A percentile compares a stretch with the other conserved stretches of the same genome.
phyloP scores from a whole-genome alignment of 139 green algal species.

The Closterium sp. region DNA sequence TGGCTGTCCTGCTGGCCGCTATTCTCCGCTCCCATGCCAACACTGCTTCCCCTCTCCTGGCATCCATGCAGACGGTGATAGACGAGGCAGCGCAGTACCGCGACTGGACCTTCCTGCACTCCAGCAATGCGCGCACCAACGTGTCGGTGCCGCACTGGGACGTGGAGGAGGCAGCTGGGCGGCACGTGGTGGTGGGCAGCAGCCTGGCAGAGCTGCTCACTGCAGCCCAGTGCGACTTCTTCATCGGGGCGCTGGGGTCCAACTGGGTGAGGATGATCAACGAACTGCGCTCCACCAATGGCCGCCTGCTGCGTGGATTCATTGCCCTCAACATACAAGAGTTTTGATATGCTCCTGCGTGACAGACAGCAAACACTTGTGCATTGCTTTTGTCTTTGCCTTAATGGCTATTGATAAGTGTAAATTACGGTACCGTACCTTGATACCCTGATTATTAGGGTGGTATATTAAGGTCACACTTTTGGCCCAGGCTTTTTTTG shows the following conservation, averaged over 20 bases:
- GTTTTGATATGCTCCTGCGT: background rate
- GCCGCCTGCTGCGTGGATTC: background rate
- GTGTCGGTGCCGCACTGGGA: background rate
- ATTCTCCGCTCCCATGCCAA: background rate
- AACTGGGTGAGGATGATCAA: slow-evolving; percentile 32
- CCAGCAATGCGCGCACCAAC: background rate
- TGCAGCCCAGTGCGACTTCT: slow-evolving; percentile 12
- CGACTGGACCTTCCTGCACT: slow-evolving; percentile 8
- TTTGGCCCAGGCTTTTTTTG: too few relatives aligned
- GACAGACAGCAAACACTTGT: too few relatives aligned
- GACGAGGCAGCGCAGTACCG: background rate
- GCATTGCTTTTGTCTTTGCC: too few relatives aligned
- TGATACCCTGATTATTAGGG: too few relatives aligned
- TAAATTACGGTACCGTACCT: too few relatives aligned
- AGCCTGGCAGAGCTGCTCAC: slow-evolving; percentile 20
- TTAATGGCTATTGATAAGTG: too few relatives aligned
- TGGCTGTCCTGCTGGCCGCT: too few relatives aligned
- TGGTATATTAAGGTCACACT: too few relatives aligned
- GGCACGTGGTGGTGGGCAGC: background rate
- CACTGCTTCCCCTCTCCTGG: background rate
- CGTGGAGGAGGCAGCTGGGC: background rate
- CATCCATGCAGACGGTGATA: background rate
- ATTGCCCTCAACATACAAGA: slow-evolving; percentile 27
- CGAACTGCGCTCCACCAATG: slow-evolving; percentile 33
- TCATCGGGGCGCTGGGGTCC: slow-evolving; percentile 21